Percentiles rank a stretch among this genome's conserved stretches.
Evolutionary conservation across 805 yeast species (phyloP).

Genomic region (Candida hispaniensis): DNA sequence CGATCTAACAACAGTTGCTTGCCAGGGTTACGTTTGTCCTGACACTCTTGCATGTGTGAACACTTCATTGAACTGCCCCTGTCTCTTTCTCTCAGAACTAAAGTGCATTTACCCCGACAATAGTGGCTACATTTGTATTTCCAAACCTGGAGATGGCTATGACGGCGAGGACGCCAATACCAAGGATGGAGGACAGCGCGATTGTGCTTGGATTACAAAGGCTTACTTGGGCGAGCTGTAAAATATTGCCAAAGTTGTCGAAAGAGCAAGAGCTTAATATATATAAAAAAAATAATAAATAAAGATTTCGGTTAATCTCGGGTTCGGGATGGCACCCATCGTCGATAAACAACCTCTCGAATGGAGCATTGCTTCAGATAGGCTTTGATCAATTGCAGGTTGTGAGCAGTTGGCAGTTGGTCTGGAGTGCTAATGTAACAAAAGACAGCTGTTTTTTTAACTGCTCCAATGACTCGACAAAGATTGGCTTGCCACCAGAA

Average conservation of each 20-base stretch:
- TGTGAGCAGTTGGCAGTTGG: slow-evolving; percentile 20
- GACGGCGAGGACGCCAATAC: slow-evolving; percentile 34
- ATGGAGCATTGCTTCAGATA: slow-evolving; percentile 40
- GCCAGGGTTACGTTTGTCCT: slow-evolving; percentile 66
- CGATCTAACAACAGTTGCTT: slow-evolving; percentile 28
- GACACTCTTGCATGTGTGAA: slow-evolving; percentile 74
- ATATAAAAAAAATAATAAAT: background rate
- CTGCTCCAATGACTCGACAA: slow-evolving; percentile 78
- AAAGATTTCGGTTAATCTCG: slow-evolving; percentile 42
- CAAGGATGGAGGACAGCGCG: slow-evolving; percentile 5
- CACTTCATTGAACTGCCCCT: slow-evolving; percentile 66
- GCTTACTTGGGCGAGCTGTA: slow-evolving; percentile 11
- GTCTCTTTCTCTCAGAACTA: slow-evolving; percentile 74
- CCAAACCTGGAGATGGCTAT: slow-evolving; percentile 56
- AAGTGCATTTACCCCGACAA: slow-evolving; percentile 69
- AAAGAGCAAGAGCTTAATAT: background rate
- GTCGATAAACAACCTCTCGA: slow-evolving; percentile 54
- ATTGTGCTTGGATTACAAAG: slow-evolving; percentile 13
- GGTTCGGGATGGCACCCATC: slow-evolving; percentile 82
- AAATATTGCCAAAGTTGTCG: background rate
- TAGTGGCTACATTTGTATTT: slow-evolving; percentile 61
- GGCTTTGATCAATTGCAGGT: slow-evolving; percentile 20
- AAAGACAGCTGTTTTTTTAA: slow-evolving; percentile 64
- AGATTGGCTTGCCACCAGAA: slow-evolving; percentile 58
- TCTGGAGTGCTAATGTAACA: slow-evolving; percentile 52